Base-by-base conservation (phyloP, 805 yeast species). In the Hanseniaspora jakobsenii region DNA sequence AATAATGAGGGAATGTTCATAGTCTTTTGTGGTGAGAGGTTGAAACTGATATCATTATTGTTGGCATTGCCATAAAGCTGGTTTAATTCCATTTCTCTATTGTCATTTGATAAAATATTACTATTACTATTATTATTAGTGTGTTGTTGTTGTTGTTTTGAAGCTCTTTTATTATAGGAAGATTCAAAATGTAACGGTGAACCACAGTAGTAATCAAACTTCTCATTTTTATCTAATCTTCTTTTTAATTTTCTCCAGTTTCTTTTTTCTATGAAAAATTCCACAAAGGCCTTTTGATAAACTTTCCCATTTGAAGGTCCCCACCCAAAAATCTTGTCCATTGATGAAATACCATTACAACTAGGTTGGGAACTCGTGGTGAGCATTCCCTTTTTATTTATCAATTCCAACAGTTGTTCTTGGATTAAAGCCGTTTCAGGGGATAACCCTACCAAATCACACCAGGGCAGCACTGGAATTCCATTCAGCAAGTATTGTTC, bases 361-460 rank as follows among this genome's bases (percentile, higher is more conserved):
- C 95, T 91, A 2, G 99, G 99, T 63, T 91, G 99, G 0, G 97
- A 89, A 0, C 96, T 86, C 47, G 91, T 71, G 0, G 99, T 83
- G 65, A 89, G 81, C 66, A 72, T 75, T 3, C 85, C 85, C 48
- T 69, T 66, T 51, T 73, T 69, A 58, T 87, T 89, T 6, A 42
- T 42, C 54, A 91, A 64, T 54, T 77, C 78, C 44, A 87, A 76
- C 34, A 91, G 71, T 56, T 89, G 87, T 59, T 85, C 95, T 63
- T 87, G 96, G 53, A 91, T 91, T 34, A 87, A 65, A 3, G 87
- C 84, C 4, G 97, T 86, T 62, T 91, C 99, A 1, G 94, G 77
- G 26, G 81, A 78, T 31, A 91, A 66, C 2, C 89, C 82, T 5
- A 39, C 44, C 36, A 80, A 66, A 56, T 86, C 96, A 18, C 86